Evolutionary conservation across 768 basidiomycete species (phyloP), one percentile per base, ranked within the genome.

Genomic region (Suillus americanus): DNA sequence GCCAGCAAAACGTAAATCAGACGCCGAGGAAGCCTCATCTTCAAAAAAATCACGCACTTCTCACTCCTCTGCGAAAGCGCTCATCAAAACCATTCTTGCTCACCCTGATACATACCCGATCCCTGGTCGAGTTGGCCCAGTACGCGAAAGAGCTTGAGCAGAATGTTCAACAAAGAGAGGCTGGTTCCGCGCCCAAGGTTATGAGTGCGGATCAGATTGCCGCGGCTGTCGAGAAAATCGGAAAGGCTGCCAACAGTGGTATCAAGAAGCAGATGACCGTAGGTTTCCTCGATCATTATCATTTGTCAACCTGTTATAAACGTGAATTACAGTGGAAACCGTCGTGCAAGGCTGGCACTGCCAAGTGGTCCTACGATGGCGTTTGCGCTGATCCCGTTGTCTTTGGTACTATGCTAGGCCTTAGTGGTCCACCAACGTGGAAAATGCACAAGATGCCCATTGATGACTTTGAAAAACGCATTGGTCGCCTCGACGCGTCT

Each of bases 351-450:
- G 75, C 71, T 0, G 79, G 82, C 18, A 64, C 72, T 7, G 80
- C 85, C 25, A 83, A 79, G 65, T 86, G 79, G 79, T 62, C 69
- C n/a, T 86, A 85, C 65, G 83, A 85, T 62, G 85, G 84, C 23
- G 77, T 86, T 23, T 85, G 82, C 66, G 71, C 74, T 9, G 80
- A 85, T 68, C 76, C 81, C 0, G 78, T 72, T 18, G 78, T 85
- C 55, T 86, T 86, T 66, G 83, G 82, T 18, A 75, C 71, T 4
- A 71, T 85, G 46, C 65, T 86, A 53, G 75, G 78, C 0, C 72
- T 82, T 3, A 79, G 69, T 12, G 79, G 80, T 0, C 81, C 84
- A 4, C 80, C 84, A 0, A 83, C 69, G 16, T 85, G 80, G 72
- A 86, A 85, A 74, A 72, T 70, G 71, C 84, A 83, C 77, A 87